Base-by-base conservation (phyloP, 2,329 filamentous ascomycete species). In the Talaromyces sp. region DNA sequence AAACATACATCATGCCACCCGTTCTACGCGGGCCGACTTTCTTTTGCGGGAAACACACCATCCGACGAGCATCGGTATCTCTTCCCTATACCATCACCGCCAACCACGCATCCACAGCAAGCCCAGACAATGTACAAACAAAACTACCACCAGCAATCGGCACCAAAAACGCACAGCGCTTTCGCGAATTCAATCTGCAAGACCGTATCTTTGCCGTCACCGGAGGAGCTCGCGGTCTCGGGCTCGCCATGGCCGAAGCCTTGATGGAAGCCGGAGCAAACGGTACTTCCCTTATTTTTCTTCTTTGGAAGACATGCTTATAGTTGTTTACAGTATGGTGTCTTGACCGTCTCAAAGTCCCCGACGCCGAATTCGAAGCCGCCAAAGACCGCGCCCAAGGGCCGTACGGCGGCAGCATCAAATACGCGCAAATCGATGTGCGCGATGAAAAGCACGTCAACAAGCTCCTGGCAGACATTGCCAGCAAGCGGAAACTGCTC, bases 391-490 rank as follows among this genome's bases (percentile, higher is more conserved):
- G 73, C 43, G 66, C 75, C 29, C 63, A 72, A 19, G 65, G 63
- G 4, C 63, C 74, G 50, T 75, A 72, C 61, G 74, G 75, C 56
- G 75, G 77, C 32, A 71, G 66, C 9, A 67, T 83, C 7, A 72
- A 78, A 54, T 83, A 82, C 67, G 69, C 74, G 50, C 75, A 74
- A 11, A 74, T 81, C 41, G 80, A 83, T 60, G 78, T 81, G 10
- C 74, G 75, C 41, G 69, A 81, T 63, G 68, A 70, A 21, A 62
- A 65, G 2, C 66, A 74, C 54, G 67, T 77, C 10, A 71, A 77
- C 60, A 64, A 67, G n/a, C 63, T 69, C 8, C 73, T 77, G 35
- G 64, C 67, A 10, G 63, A 68, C 14, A 75, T 77, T 41, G 74
- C 74, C 12, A 65, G 66, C 6, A 62, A 72, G 29, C 64, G 75